These are phyloP conservation scores for Diatrype stigma DNA, from an alignment of 2,329 filamentous ascomycete species.

Conservation along the genomic window DNA sequence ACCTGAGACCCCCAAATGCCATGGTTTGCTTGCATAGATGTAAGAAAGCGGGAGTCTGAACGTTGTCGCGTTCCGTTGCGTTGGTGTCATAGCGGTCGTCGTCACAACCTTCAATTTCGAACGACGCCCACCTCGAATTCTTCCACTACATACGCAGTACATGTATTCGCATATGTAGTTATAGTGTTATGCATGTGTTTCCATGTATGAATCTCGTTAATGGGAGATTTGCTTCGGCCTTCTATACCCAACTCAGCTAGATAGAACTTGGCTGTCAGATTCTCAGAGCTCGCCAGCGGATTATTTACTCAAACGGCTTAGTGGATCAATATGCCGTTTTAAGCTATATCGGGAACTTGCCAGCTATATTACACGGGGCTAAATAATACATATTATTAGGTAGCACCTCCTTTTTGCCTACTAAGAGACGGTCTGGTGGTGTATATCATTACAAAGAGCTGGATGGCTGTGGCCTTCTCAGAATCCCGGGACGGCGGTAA, in stretches of 20 bases:
- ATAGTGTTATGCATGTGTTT: background rate
- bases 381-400: too few relatives aligned
- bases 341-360: background rate
- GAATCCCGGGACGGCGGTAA: too few relatives aligned
- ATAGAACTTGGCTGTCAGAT: background rate
- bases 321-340: background rate
- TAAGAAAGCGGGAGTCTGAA: too few relatives aligned
- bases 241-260: background rate
- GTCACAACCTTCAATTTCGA: too few relatives aligned
- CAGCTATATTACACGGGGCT: background rate
- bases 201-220: background rate
- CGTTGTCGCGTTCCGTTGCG: too few relatives aligned
- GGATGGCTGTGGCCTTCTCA: too few relatives aligned
- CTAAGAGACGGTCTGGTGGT: background rate
- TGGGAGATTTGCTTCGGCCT: background rate
- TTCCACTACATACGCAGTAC: too few relatives aligned
- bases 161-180: too few relatives aligned
- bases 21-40: too few relatives aligned
- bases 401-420: background rate
- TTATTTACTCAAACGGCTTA: background rate
- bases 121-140: too few relatives aligned
- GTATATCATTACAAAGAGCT: background rate
- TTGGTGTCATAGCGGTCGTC: too few relatives aligned
- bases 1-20: too few relatives aligned
- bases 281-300: background rate